Base-by-base conservation (phyloP, 2,329 filamentous ascomycete species). In the Paracoccidioides lutzii region DNA sequence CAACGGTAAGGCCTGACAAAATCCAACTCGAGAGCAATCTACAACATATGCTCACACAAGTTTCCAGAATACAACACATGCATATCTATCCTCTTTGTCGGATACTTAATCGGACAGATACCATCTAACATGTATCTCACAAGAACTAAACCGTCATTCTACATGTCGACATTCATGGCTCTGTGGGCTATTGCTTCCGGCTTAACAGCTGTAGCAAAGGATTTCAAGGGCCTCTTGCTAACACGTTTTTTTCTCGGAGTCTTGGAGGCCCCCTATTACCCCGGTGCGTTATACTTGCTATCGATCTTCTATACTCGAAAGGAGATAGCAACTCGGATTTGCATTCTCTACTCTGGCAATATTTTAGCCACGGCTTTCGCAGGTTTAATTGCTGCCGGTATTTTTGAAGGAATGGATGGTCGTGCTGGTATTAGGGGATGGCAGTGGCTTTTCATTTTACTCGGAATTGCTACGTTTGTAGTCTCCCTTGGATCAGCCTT, bases 231-330 rank as follows among this genome's bases (percentile, higher is more conserved):
- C 2, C 65, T 76, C 0, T 55, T 74, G 4, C 65, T 67, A 3
- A 64, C 69, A 8, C 63, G 74, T 3, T 69, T 74, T 54, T 63
- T 73, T 33, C 63, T 74, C 1, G 66, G 66, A 38, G 59, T 68
- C n/a, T 56, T 62, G 35, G 63, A 69, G 54, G 63, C 64, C 4
- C 68, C 68, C 1, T 84, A 83, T 66, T 70, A 83, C 22, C 82
- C 82, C 0, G 82, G 82, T 41, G 79, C 80, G 0, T 73, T 84
- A 14, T 72, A 83, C 42, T 80, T 84, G 53, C 73, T 85, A 12
- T 82, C 80, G 0, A 82, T 83, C 62, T 85, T 81, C 79, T 85
- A 85, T 66, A 84, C 82, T 0, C 75, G 81, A 48, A 75, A 76
- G 43, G 79, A 81, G 66, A 63, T 82, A 57, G 77, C 78, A 3